These are phyloP conservation scores for Yamadazyma epiphylla DNA, from an alignment of 1,139 yeast species.

Conservation along the genomic window DNA sequence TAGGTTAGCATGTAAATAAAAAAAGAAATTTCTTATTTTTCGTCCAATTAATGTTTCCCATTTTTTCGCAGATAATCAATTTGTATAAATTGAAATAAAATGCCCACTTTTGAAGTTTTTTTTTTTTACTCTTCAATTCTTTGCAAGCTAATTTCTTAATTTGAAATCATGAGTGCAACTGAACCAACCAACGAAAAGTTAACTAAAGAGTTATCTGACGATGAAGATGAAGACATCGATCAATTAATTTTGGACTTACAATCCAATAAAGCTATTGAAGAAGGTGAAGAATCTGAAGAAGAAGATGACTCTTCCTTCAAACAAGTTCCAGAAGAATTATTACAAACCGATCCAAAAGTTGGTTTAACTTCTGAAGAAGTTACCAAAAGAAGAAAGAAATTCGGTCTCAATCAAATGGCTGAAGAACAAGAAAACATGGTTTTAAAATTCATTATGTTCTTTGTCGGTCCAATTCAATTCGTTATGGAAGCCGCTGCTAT, in stretches of 20 bases:
- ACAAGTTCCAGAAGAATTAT: constrained; percentile 85
- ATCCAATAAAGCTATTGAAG: constrained; percentile 54
- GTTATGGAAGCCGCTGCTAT: constrained; percentile 99
- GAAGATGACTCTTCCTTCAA: constrained; percentile 45
- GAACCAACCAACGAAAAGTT: constrained; percentile 50
- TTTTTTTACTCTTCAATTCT: constrained; percentile 1
- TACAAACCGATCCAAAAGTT: constrained; percentile 78
- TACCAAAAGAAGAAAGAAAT: constrained; percentile 84
- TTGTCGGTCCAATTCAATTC: constrained; percentile 97
- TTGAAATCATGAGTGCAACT: constrained; percentile 39
- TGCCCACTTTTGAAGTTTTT: neutral
- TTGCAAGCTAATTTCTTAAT: constrained; percentile 2
- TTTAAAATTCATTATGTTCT: constrained; percentile 85
- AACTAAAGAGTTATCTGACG: constrained; percentile 51
- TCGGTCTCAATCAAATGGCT: constrained; percentile 90
- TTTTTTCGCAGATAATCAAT: constrained; percentile 3
- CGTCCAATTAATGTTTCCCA: constrained; percentile 1
- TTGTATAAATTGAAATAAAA: neutral
- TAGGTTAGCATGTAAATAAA: neutral
- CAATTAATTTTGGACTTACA: constrained; percentile 86
- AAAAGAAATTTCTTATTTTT: neutral
- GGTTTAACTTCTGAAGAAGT: constrained; percentile 88
- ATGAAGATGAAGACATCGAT: constrained; percentile 82
- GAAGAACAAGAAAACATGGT: constrained; percentile 86
- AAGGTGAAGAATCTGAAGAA: constrained; percentile 50